Conservation (phyloP, 495 filamentous ascomycete genomes). For the Hypoxylon perforatum region DNA sequence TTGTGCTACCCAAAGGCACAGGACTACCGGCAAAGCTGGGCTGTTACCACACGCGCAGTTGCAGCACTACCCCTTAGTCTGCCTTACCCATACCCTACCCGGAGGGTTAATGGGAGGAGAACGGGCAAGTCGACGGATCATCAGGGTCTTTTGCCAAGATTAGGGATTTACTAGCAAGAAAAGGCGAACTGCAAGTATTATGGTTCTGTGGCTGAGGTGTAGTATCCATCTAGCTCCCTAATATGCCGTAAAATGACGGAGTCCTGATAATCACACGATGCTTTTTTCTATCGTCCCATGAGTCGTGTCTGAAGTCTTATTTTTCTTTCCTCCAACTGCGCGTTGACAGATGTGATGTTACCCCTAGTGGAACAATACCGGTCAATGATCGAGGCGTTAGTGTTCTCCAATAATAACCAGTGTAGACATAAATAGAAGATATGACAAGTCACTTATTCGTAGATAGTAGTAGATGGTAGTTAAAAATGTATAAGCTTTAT, state of each 20-base stretch:
- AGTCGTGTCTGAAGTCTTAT: no score
- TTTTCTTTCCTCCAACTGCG: no score
- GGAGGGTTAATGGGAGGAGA: background rate
- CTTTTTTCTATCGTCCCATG: no score
- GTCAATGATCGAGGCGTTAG: background rate
- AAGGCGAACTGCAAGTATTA: background rate
- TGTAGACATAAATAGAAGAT: no score
- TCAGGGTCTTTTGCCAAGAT: constrained; percentile 42
- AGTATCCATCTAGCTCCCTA: constrained; percentile 5
- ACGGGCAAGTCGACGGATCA: constrained; percentile 19
- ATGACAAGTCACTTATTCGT: background rate
- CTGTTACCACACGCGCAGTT: background rate
- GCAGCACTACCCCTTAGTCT: constrained; percentile 8
- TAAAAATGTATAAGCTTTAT: constrained; percentile 15
- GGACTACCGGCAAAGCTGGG: background rate
- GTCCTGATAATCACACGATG: background rate
- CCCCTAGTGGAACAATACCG: no score
- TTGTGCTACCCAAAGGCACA: constrained; percentile 2
- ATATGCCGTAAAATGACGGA: background rate
- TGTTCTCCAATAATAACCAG: background rate
- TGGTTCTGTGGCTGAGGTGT: background rate
- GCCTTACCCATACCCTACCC: background rate
- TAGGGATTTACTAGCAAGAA: constrained; percentile 21
- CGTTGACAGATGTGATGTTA: no score
- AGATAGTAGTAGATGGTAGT: constrained; percentile 2